Conservation (phyloP, 371 early-diverging fungal genomes). For the Nosema muscidifuracis region DNA sequence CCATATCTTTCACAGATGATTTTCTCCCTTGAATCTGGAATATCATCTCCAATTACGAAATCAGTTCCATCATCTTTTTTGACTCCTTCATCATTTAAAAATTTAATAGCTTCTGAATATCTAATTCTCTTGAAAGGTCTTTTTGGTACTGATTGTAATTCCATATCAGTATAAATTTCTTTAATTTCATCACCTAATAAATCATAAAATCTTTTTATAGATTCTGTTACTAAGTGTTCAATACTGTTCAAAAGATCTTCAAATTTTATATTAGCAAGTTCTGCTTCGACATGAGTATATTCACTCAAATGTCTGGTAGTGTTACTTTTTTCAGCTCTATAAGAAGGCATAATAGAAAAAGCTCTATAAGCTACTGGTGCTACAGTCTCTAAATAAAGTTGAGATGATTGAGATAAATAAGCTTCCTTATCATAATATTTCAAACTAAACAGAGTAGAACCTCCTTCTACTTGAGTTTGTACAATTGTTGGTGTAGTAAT, state of each 20-base stretch:
- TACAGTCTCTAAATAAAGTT: conserved; percentile 95
- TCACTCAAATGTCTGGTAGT: conserved; percentile 97
- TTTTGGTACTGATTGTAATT: conserved; percentile 66
- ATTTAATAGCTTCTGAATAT: conserved; percentile 88
- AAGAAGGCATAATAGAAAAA: conserved; percentile 91
- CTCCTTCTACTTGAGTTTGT: conserved; percentile 99
- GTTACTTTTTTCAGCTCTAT: conserved; percentile 96
- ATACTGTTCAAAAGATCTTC: conserved; percentile 77
- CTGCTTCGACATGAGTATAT: conserved; percentile 96
- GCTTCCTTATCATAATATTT: conserved; percentile 93
- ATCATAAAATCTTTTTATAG: conserved; percentile 72
- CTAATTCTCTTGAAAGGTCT: conserved; percentile 86
- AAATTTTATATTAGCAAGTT: conserved; percentile 84
- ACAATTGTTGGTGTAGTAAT: conserved; percentile 97
- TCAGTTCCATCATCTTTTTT: conserved; percentile 76
- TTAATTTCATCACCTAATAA: conserved; percentile 70
- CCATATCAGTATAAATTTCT: conserved; percentile 83
- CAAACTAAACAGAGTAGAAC: conserved; percentile 85
- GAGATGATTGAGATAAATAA: conserved; percentile 95
- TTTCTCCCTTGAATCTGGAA: conserved; percentile 96
- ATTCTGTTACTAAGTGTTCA: conserved; percentile 77
- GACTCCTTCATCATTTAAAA: conserved; percentile 71
- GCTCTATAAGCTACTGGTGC: conserved; percentile 87
- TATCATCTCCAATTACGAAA: conserved; percentile 94
- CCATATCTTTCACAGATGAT: conserved; percentile 88